phyloP scores from a whole-genome alignment of 306 rosid genomes.

The Betula pendula region DNA sequence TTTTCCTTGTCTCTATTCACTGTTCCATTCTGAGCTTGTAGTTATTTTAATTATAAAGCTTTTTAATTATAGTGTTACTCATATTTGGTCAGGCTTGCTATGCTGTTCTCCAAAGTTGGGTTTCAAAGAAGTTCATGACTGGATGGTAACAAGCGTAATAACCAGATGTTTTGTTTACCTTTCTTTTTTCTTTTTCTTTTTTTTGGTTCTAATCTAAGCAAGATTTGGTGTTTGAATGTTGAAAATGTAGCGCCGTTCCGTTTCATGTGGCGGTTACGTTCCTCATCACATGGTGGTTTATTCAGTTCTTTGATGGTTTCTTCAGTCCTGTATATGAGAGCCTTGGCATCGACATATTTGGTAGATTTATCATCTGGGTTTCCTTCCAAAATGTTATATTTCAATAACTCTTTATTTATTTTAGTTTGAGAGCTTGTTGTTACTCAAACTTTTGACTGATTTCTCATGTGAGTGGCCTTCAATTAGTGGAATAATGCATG shows the following conservation, averaged over 20 bases:
- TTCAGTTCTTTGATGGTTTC: slow-evolving; percentile 89
- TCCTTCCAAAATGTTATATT: not conserved
- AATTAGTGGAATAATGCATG: not conserved
- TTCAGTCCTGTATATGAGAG: slow-evolving; percentile 79
- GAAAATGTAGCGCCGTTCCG: slow-evolving; percentile 78
- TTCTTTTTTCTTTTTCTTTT: not conserved
- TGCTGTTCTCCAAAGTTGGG: slow-evolving; percentile 89
- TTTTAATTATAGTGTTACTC: too few species aligned
- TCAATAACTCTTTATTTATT: not conserved
- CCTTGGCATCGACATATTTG: slow-evolving; percentile 80
- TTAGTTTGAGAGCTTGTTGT: not conserved
- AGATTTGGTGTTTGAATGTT: slow-evolving; percentile 27
- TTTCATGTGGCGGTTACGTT: slow-evolving; percentile 90
- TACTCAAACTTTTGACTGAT: not conserved
- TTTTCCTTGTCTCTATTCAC: too few species aligned
- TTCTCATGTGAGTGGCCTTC: slow-evolving; percentile 1
- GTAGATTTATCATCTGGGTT: slow-evolving; percentile 29
- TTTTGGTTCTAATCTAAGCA: not conserved
- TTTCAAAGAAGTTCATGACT: slow-evolving; percentile 91
- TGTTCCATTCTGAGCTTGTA: too few species aligned
- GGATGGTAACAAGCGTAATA: slow-evolving; percentile 59
- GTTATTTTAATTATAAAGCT: too few species aligned
- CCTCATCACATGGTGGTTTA: slow-evolving; percentile 87
- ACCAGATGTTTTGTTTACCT: not conserved
- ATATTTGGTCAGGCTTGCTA: slow-evolving; percentile 65